Conservation (phyloP, 495 filamentous ascomycete species). For the Stereocaulon alpinum region DNA sequence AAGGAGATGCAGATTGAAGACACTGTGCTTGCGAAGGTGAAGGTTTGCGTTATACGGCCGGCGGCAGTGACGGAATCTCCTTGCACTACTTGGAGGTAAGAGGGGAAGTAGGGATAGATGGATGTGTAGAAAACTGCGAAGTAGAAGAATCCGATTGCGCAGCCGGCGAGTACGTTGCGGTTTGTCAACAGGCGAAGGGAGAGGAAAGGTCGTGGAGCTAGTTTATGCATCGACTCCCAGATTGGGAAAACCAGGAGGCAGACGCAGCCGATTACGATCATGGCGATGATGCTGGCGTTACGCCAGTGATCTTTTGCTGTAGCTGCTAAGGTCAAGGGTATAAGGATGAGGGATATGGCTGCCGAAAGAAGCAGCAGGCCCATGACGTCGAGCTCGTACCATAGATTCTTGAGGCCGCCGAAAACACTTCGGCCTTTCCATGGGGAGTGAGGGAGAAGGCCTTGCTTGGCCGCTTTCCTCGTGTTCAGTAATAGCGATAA, state of each 20-base stretch:
- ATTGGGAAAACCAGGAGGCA: conserved; percentile 45
- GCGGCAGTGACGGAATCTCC: conserved; percentile 49
- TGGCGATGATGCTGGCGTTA: conserved; percentile 45
- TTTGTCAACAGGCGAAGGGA: conserved; percentile 50
- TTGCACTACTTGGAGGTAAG: conserved; percentile 65
- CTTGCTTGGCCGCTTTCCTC: conserved; percentile 42
- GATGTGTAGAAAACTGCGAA: conserved; percentile 61
- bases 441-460: conserved; percentile 35
- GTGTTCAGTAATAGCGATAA: conserved; percentile 45
- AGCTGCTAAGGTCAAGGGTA: conserved; percentile 49
- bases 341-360: conserved; percentile 48
- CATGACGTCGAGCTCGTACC: conserved; percentile 46
- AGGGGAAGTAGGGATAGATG: conserved; percentile 56
- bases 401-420: conserved; percentile 34
- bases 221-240: conserved; percentile 49
- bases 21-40: conserved; percentile 59
- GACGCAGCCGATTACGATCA: conserved; percentile 50
- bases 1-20: conserved; percentile 51
- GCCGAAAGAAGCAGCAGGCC: conserved; percentile 47
- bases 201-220: conserved; percentile 48
- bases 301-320: conserved; percentile 42
- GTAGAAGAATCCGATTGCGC: conserved; percentile 49
- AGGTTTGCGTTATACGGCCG: conserved; percentile 58
- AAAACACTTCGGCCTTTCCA: conserved; percentile 29
- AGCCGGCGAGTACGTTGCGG: conserved; percentile 50